Evolutionary conservation across 345 rosid species (phyloP).

Genomic region (Trapa bicornis): DNA sequence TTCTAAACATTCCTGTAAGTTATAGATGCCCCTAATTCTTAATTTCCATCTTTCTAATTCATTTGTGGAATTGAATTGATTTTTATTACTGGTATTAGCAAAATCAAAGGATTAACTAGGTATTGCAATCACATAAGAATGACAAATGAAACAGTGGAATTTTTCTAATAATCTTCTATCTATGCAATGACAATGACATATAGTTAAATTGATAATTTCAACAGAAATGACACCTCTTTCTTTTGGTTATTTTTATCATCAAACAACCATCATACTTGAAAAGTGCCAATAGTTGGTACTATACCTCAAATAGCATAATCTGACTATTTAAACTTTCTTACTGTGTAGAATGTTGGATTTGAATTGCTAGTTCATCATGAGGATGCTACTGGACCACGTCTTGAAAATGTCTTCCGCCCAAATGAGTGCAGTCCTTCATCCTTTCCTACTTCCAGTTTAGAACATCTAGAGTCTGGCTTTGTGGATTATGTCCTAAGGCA

Average conservation of each 20-base stretch:
- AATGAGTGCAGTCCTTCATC: slow-evolving; percentile 27
- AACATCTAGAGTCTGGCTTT: slow-evolving; percentile 61
- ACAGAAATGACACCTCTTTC: neutral
- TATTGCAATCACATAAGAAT: neutral
- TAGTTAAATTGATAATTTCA: neutral
- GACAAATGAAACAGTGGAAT: neutral
- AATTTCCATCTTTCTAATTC: slow-evolving; percentile 6
- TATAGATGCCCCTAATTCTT: slow-evolving; percentile 5
- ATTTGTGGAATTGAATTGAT: neutral
- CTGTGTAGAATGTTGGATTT: slow-evolving; percentile 52
- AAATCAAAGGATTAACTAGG: neutral
- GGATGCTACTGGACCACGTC: slow-evolving; percentile 29
- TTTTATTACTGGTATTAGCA: neutral
- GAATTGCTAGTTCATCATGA: slow-evolving; percentile 47
- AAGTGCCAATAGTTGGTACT: neutral
- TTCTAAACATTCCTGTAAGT: slow-evolving; percentile 73
- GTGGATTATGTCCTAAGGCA: slow-evolving; percentile 63
- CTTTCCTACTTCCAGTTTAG: slow-evolving; percentile 40
- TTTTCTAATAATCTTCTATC: neutral
- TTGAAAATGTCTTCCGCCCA: slow-evolving; percentile 39
- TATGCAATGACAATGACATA: neutral
- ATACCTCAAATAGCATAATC: neutral
- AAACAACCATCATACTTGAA: neutral
- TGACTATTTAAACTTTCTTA: neutral
- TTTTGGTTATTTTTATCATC: neutral